Percentiles rank a stretch among this genome's conserved stretches.
These are phyloP conservation scores for Cladophialophora psammophila DNA, from an alignment of 2,329 filamentous ascomycete genomes.

Conservation along the genomic window DNA sequence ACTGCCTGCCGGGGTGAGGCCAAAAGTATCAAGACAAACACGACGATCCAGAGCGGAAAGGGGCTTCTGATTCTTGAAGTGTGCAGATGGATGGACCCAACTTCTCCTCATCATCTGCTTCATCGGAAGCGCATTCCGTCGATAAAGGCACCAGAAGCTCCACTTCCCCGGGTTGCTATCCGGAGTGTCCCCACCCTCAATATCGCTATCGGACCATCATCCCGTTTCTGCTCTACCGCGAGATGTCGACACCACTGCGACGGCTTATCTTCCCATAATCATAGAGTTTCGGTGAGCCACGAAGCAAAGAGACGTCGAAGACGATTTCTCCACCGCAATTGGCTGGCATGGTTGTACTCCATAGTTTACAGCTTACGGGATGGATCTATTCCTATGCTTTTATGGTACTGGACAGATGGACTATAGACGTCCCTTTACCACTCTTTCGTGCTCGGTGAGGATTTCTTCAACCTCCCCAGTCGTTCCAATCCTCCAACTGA, in stretches of 20 bases:
- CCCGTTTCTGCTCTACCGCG: no score
- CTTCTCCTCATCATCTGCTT: no score
- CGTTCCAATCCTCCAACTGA: slow-evolving; percentile 57
- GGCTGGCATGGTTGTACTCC: no score
- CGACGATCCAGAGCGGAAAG: background rate
- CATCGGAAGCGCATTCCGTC: no score
- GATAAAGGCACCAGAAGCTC: no score
- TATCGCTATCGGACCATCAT: background rate
- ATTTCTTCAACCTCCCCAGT: slow-evolving; percentile 31
- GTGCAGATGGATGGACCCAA: background rate
- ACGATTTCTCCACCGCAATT: no score
- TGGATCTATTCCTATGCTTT: background rate
- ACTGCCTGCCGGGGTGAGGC: no score
- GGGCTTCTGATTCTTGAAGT: background rate
- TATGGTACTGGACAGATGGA: background rate
- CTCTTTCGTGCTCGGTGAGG: slow-evolving; percentile 28
- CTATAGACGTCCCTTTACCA: slow-evolving; percentile 24
- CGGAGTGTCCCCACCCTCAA: background rate
- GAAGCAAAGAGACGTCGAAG: no score
- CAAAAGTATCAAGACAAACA: background rate
- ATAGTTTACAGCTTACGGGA: background rate
- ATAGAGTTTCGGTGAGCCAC: no score
- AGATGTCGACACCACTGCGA: background rate
- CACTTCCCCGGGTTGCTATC: background rate
- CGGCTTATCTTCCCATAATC: background rate